These are phyloP conservation scores for Globisporangium perplexum DNA, from an alignment of 352 stramenopile species.

Conservation along the genomic window DNA sequence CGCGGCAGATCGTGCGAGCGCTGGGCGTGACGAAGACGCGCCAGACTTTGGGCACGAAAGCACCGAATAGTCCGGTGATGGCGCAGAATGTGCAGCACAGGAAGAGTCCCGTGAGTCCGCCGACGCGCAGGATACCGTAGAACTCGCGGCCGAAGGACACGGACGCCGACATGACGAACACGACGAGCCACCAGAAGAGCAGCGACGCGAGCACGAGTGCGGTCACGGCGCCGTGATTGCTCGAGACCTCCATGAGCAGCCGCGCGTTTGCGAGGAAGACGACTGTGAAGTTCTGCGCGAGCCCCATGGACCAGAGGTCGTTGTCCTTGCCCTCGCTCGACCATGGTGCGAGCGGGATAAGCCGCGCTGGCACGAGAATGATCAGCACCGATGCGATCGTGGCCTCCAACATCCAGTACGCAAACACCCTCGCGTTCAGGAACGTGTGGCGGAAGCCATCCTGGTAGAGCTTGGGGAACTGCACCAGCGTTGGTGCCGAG, in stretches of 20 bases:
- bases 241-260: conserved; percentile 43
- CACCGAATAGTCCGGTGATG: conserved; percentile 20
- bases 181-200: conserved; percentile 42
- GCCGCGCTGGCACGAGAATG: conserved; percentile 31
- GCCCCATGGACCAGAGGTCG: conserved; percentile 57
- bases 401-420: conserved; percentile 57
- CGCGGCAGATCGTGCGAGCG: conserved; percentile 39
- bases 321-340: conserved; percentile 47
- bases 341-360: conserved; percentile 40
- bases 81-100: conserved; percentile 31
- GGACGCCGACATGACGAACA: conserved; percentile 39
- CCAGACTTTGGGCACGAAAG: conserved; percentile 25
- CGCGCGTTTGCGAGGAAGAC: conserved; percentile 50
- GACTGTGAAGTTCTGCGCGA: conserved; percentile 59
- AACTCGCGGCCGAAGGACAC: conserved; percentile 56
- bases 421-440: conserved; percentile 39
- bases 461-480: conserved; percentile 47
- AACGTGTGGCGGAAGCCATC: conserved; percentile 46
- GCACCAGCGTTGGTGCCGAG: conserved; percentile 31
- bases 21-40: conserved; percentile 30
- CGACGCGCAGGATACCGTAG: conserved; percentile 45
- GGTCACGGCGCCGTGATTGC: conserved; percentile 17
- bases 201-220: conserved; percentile 32
- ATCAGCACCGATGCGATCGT: conserved; percentile 42
- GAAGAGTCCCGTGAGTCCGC: conserved; percentile 31